A percentile compares a stretch with the other conserved stretches of the same genome.
These are phyloP conservation scores for Cladophialophora exuberans DNA, from an alignment of 2,329 filamentous ascomycete species.

Conservation along the genomic window DNA sequence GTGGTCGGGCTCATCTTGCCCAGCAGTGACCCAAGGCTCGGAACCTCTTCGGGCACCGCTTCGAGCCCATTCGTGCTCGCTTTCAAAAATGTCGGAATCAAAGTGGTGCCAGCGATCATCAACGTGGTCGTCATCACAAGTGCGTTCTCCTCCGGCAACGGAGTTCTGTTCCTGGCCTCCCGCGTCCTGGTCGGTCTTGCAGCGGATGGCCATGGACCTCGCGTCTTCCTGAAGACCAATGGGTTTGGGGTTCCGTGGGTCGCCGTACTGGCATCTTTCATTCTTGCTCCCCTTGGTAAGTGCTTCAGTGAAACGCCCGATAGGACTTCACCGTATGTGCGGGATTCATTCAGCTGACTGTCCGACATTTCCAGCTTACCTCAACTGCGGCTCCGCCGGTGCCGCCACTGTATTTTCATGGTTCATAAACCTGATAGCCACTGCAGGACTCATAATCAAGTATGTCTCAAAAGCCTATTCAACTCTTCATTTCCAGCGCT, in stretches of 20 bases:
- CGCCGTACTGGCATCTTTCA: no score
- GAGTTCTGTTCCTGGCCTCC: constrained; percentile 40
- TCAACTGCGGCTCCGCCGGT: no score
- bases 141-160: constrained; percentile 59
- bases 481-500: no score
- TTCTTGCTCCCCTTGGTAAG: no score
- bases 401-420: no score
- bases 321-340: no score
- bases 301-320: no score
- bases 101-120: constrained; percentile 70
- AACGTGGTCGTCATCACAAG: constrained; percentile 76
- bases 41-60: constrained; percentile 31
- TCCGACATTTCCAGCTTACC: no score
- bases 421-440: no score
- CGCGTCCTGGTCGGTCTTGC: constrained; percentile 40
- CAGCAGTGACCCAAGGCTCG: constrained; percentile 60
- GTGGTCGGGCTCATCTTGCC: constrained; percentile 76
- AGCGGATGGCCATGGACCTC: constrained; percentile 37
- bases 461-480: no score
- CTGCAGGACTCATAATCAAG: no score
- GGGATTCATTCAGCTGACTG: no score
- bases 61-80: constrained; percentile 49
- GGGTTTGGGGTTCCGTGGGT: constrained; percentile 58
- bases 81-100: constrained; percentile 61
- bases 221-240: constrained; percentile 57